Conservation (phyloP, 106 monocot genomes). For the Narthecium ossifragum region DNA sequence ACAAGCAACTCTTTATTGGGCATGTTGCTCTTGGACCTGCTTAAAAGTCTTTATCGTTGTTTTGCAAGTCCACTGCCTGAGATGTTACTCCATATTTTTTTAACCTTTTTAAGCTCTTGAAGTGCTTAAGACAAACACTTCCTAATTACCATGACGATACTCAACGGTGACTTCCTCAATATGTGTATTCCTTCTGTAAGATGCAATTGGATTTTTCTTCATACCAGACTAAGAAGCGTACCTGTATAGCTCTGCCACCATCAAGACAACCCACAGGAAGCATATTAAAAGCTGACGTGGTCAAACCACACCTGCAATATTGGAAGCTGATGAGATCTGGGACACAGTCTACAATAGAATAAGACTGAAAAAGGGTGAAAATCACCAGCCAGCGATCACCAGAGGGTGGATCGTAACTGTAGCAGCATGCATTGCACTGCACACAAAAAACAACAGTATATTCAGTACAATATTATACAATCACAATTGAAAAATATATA, state of each 20-base stretch:
- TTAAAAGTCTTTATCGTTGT: no score
- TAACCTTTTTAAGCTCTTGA: no score
- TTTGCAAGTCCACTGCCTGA: no score
- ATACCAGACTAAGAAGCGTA: slow-evolving; percentile 18
- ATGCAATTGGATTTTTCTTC: no score
- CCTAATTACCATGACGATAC: no score
- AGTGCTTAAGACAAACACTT: no score
- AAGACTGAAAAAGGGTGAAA: slow-evolving; percentile 8
- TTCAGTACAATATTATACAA: slow-evolving; percentile 14
- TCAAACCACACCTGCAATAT: slow-evolving; percentile 85
- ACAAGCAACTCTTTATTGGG: no score
- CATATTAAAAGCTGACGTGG: slow-evolving; percentile 97
- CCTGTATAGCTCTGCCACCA: slow-evolving; percentile 97
- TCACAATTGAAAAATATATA: no score
- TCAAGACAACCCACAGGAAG: slow-evolving; percentile 98
- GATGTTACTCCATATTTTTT: no score
- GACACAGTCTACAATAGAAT: background rate
- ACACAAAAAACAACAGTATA: slow-evolving; percentile 15
- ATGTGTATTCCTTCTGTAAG: no score
- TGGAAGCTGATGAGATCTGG: background rate
- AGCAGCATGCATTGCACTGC: slow-evolving; percentile 97
- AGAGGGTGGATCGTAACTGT: slow-evolving; percentile 91
- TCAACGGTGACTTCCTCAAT: no score
- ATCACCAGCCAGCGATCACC: slow-evolving; percentile 95
- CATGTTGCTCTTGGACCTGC: no score